Evolutionary conservation across 1,284 basidiomycete genomes (phyloP).

Genomic region (Ceratobasidium sp.): DNA sequence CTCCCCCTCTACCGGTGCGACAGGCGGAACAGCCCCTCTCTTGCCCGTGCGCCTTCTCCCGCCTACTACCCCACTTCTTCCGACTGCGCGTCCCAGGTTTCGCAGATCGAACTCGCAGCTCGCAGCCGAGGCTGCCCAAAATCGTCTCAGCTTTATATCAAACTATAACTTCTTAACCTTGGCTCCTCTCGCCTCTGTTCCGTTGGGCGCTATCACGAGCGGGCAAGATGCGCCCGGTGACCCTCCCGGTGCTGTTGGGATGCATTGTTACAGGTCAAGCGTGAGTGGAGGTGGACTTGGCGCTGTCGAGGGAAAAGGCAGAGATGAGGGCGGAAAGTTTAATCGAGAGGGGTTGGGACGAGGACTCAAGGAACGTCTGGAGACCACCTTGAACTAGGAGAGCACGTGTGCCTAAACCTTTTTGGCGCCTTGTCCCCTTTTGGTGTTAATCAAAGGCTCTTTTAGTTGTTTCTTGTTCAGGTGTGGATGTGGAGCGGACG

Average conservation of each 20-base stretch:
- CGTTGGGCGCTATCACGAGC: slow-evolving; percentile 27
- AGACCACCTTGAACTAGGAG: slow-evolving; percentile 37
- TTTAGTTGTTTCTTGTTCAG: no score
- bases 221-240: slow-evolving; percentile 36
- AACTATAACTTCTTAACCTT: slow-evolving; percentile 44
- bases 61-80: slow-evolving; percentile 22
- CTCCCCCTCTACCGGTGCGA: not conserved
- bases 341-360: slow-evolving; percentile 42
- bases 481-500: no score
- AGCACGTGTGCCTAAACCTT: not conserved
- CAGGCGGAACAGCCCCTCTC: not conserved
- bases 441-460: no score
- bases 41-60: not conserved
- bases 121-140: slow-evolving; percentile 28
- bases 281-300: not conserved
- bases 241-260: slow-evolving; percentile 36
- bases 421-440: no score
- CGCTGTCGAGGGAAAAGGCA: slow-evolving; percentile 24
- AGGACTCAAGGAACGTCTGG: slow-evolving; percentile 43
- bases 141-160: slow-evolving; percentile 44
- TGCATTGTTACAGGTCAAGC: slow-evolving; percentile 8
- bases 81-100: slow-evolving; percentile 9
- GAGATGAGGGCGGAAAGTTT: slow-evolving; percentile 42
- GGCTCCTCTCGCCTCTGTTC: slow-evolving; percentile 42
- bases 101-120: slow-evolving; percentile 33